These are phyloP conservation scores for Oidiodendron maius DNA, from an alignment of 495 filamentous ascomycete genomes.

Conservation along the genomic window DNA sequence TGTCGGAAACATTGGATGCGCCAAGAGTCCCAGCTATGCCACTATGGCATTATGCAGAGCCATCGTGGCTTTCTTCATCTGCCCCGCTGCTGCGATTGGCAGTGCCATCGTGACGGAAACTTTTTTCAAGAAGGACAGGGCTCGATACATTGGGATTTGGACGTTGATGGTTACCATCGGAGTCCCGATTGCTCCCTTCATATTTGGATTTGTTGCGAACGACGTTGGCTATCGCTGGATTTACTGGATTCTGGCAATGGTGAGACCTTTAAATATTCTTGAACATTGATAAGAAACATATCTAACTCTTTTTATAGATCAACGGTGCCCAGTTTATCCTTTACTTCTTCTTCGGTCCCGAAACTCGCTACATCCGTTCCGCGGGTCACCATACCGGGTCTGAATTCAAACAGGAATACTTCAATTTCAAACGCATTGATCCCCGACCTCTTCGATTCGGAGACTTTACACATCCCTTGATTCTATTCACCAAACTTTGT, in stretches of 20 bases:
- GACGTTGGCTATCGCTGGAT: constrained; percentile 36
- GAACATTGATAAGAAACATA: no score
- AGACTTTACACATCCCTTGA: constrained; percentile 44
- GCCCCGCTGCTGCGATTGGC: constrained; percentile 45
- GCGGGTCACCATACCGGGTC: constrained; percentile 21
- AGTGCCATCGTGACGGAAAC: constrained; percentile 48
- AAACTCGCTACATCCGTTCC: constrained; percentile 43
- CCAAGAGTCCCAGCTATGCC: constrained; percentile 38
- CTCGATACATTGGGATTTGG: constrained; percentile 48
- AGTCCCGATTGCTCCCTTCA: constrained; percentile 29
- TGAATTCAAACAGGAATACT: constrained; percentile 32
- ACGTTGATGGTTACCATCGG: constrained; percentile 46
- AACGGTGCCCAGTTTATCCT: constrained; percentile 48
- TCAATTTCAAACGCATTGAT: constrained; percentile 41
- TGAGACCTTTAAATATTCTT: background rate
- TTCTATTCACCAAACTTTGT: constrained; percentile 31
- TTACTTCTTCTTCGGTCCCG: constrained; percentile 51
- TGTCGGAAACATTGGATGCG: constrained; percentile 47
- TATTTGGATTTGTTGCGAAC: constrained; percentile 38
- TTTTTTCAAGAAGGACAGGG: constrained; percentile 42
- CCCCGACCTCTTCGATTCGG: constrained; percentile 36
- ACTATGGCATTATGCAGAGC: constrained; percentile 42
- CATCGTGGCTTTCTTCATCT: constrained; percentile 44
- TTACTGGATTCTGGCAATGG: constrained; percentile 37
- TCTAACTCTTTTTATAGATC: constrained; percentile 24